Conservation (phyloP, 2,329 filamentous ascomycete species). For the Neonectria punicea region DNA sequence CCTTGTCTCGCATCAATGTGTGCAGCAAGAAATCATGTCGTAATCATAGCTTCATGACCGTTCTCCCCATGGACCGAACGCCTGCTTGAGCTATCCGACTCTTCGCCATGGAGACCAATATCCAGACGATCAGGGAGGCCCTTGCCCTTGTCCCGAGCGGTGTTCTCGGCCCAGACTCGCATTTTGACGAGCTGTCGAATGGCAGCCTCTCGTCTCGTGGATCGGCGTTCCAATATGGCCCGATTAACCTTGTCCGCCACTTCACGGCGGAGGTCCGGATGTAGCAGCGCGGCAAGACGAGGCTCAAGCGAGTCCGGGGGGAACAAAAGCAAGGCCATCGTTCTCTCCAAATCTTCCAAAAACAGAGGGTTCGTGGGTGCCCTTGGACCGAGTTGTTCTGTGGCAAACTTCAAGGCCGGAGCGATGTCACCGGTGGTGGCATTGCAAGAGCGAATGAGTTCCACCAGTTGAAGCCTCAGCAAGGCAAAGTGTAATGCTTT, state of each 20-base stretch:
- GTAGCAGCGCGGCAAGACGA: conserved; percentile 78
- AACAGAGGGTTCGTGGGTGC: conserved; percentile 86
- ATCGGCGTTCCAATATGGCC: conserved; percentile 81
- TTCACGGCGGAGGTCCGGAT: conserved; percentile 80
- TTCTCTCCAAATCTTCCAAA: conserved; percentile 86
- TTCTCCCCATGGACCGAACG: conserved; percentile 46
- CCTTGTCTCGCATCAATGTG: conserved; percentile 12
- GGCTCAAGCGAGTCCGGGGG: conserved; percentile 82
- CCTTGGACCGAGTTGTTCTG: conserved; percentile 84
- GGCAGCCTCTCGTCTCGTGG: conserved; percentile 79
- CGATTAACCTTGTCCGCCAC: conserved; percentile 93
- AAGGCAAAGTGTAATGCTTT: conserved; percentile 88
- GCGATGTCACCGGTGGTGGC: conserved; percentile 76
- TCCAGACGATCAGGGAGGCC: conserved; percentile 49
- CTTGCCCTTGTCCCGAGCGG: conserved; percentile 55
- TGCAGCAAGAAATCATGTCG: conserved; percentile 50
- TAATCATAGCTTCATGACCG: conserved; percentile 64
- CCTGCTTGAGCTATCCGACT: conserved; percentile 43
- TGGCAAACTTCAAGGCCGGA: conserved; percentile 87
- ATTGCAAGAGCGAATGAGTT: conserved; percentile 85
- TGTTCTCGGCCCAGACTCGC: conserved; percentile 84
- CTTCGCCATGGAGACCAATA: conserved; percentile 52
- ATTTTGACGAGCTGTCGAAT: conserved; percentile 84
- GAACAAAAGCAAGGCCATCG: conserved; percentile 92
- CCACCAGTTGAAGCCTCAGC: conserved; percentile 89